Base-by-base conservation (phyloP, 2,329 filamentous ascomycete genomes). In the Epicoccum sorghinum region DNA sequence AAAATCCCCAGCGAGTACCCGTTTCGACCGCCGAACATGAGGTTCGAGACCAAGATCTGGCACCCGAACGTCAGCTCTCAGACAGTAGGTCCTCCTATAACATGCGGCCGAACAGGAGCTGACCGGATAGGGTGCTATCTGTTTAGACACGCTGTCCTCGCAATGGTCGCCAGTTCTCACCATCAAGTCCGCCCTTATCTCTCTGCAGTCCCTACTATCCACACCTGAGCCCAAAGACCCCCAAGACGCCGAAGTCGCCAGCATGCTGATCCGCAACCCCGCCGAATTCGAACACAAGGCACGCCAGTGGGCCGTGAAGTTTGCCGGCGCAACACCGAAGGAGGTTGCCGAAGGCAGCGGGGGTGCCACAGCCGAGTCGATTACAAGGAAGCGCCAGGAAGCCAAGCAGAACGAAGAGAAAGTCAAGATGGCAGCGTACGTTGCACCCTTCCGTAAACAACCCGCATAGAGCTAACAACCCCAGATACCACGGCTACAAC, bases 91-190 rank as follows among this genome's bases (percentile, higher is more conserved):
- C n/a, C 7, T 7, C 9, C 3, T 10, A 7, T 3, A 13, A 23
- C 7, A 2, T 9, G 3, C n/a, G 5, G 1, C 14, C 6, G 22
- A 32, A 29, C 18, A 9, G 7, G 22, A 38, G 29, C 68, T 78
- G 57, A 75, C 38, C 40, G n/a, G 46, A 9, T 59, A 98, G 91
- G 95, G 95, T 51, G 93, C 93, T 24, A 99, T 99, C 73, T 99
- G 95, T 71, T 86, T 99, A 49, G 95, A 99, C 72, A 98, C 93
- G 0, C 84, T 99, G 13, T 88, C 89, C 8, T 85, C 85, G 10
- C 91, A 90, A 65, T 99, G 95, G 95, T 96, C 93, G 5, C 95
- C 95, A 0, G 93, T 99, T 23, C 84, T 97, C 57, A 99, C 93
- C 12, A 93, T 99, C 75, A 98, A 97, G 78, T 96, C 91, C 18